phyloP scores from a whole-genome alignment of 1,284 basidiomycete genomes.

The Afroboletus lepidellus region DNA sequence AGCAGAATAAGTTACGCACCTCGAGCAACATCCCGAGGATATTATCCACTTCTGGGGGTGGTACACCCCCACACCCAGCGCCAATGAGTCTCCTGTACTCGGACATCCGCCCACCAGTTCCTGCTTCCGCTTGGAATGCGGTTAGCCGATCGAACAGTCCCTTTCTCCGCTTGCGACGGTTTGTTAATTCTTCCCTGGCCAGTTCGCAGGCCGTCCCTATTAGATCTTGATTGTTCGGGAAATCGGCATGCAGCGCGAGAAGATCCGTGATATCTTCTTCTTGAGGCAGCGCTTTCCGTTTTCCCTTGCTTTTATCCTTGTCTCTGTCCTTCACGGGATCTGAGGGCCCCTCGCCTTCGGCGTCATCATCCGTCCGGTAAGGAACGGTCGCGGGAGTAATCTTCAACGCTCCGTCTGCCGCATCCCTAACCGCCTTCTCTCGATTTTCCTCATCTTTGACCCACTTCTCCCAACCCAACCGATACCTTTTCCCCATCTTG shows the following conservation, averaged over 20 bases:
- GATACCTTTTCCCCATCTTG: slow-evolving; percentile 80
- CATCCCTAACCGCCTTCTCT: slow-evolving; percentile 62
- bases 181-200: slow-evolving; percentile 63
- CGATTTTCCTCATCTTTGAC: slow-evolving; percentile 79
- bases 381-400: slow-evolving; percentile 43
- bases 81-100: slow-evolving; percentile 87
- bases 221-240: slow-evolving; percentile 57
- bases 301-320: slow-evolving; percentile 43
- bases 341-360: slow-evolving; percentile 28
- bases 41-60: slow-evolving; percentile 79
- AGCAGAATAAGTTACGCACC: slow-evolving; percentile 44
- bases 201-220: slow-evolving; percentile 59
- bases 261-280: slow-evolving; percentile 67
- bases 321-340: slow-evolving; percentile 28
- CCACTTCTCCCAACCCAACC: slow-evolving; percentile 92
- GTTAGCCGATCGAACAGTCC: slow-evolving; percentile 74
- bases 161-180: slow-evolving; percentile 65
- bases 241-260: slow-evolving; percentile 50
- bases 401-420: slow-evolving; percentile 51
- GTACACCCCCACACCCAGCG: slow-evolving; percentile 87
- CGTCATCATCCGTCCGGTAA: slow-evolving; percentile 46
- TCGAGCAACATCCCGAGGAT: slow-evolving; percentile 82
- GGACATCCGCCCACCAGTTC: slow-evolving; percentile 83
- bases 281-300: slow-evolving; percentile 46
- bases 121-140: slow-evolving; percentile 82